Percentiles rank a stretch among this genome's conserved stretches.
Evolutionary conservation across 306 rosid species (phyloP).

Genomic region (Nissolia schottii): DNA sequence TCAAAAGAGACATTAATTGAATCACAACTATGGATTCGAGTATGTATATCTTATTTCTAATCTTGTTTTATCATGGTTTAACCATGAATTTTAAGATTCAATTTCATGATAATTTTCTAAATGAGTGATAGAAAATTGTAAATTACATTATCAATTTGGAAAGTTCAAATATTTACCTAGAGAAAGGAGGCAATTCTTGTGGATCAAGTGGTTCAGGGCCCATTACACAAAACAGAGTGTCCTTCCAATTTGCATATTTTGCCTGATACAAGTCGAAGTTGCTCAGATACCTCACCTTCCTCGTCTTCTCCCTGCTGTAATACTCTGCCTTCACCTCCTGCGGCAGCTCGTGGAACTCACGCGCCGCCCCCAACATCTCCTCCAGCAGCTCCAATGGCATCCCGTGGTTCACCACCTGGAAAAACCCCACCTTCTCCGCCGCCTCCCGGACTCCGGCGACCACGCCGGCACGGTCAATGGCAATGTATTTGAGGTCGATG

Average conservation of each 20-base stretch:
- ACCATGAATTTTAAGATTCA: no score
- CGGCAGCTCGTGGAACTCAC: slow-evolving; percentile 32
- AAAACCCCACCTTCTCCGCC: slow-evolving; percentile 28
- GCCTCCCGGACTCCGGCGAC: slow-evolving; percentile 15
- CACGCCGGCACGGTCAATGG: not conserved
- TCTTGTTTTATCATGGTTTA: no score
- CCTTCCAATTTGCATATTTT: slow-evolving; percentile 30
- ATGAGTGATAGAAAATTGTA: no score
- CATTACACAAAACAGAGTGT: slow-evolving; percentile 25
- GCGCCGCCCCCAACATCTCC: slow-evolving; percentile 24
- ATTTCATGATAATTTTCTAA: no score
- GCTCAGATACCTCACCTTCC: slow-evolving; percentile 25
- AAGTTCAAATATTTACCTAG: not conserved
- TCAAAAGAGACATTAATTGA: no score
- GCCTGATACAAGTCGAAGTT: slow-evolving; percentile 31
- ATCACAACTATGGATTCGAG: no score
- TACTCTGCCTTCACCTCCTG: slow-evolving; percentile 18
- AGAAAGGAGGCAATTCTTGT: not conserved
- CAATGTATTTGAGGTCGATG: slow-evolving; percentile 19
- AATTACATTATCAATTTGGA: no score
- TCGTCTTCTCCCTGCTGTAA: slow-evolving; percentile 9
- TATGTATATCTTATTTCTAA: no score
- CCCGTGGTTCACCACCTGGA: slow-evolving; percentile 40
- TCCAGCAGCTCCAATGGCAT: slow-evolving; percentile 18
- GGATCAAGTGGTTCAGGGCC: not conserved